Evolutionary conservation across 352 stramenopile species (phyloP).

Genomic region (Globisporangium barbulae): DNA sequence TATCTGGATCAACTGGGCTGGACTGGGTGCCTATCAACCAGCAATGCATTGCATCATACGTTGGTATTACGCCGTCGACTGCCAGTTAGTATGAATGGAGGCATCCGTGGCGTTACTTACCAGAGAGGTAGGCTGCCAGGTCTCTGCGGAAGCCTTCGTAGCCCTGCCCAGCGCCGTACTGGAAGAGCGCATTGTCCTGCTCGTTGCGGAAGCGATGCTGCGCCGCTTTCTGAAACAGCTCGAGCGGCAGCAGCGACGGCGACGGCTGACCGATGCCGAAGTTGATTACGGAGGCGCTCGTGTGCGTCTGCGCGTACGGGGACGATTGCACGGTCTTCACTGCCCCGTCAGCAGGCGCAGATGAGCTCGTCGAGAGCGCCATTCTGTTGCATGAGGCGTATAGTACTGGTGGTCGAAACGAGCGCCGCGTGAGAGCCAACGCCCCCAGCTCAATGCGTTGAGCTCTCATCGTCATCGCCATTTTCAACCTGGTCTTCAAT

Average conservation of each 20-base stretch:
- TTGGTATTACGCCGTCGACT: not conserved
- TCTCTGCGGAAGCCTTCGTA: constrained; percentile 66
- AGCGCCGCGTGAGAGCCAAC: not conserved
- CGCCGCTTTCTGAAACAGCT: constrained; percentile 53
- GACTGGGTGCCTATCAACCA: constrained; percentile 20
- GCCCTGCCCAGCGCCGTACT: constrained; percentile 74
- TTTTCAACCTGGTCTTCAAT: no score
- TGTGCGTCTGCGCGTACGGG: constrained; percentile 64
- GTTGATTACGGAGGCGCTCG: constrained; percentile 65
- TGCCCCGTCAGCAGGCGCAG: not conserved
- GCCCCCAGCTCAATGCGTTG: not conserved
- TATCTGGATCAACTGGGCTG: constrained; percentile 34
- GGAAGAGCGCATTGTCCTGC: constrained; percentile 59
- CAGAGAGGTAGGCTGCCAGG: constrained; percentile 55
- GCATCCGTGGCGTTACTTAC: constrained; percentile 18
- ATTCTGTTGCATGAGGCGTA: not conserved
- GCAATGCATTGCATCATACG: not conserved
- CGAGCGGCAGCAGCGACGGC: constrained; percentile 64
- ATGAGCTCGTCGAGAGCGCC: not conserved
- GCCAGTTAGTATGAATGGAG: not conserved
- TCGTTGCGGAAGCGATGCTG: constrained; percentile 38
- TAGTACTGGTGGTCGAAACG: not conserved
- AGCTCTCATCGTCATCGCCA: not conserved
- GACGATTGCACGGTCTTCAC: constrained; percentile 54
- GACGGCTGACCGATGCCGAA: constrained; percentile 85